These are phyloP conservation scores for Lipomyces chichibuensis DNA, from an alignment of 805 yeast genomes.

Conservation along the genomic window DNA sequence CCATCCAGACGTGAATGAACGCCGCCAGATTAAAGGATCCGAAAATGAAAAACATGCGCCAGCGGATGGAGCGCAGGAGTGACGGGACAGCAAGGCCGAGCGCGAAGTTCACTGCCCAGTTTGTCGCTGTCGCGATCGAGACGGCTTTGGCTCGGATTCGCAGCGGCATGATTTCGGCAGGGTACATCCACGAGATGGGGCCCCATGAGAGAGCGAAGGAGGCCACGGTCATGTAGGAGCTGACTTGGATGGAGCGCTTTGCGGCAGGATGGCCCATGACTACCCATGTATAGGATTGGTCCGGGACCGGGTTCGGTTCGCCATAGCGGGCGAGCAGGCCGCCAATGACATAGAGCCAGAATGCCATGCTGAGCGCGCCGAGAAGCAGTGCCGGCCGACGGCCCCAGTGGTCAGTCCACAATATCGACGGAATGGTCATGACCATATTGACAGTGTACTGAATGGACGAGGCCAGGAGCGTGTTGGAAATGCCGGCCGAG, in stretches of 20 bases:
- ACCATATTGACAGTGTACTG: slow-evolving; percentile 54
- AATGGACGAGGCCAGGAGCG: slow-evolving; percentile 50
- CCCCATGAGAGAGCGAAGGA: slow-evolving; percentile 61
- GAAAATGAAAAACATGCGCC: slow-evolving; percentile 73
- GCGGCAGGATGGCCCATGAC: slow-evolving; percentile 63
- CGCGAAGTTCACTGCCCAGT: slow-evolving; percentile 67
- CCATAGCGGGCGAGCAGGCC: slow-evolving; percentile 57
- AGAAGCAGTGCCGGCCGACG: slow-evolving; percentile 63
- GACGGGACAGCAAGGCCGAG: slow-evolving; percentile 72
- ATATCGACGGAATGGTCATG: slow-evolving; percentile 60
- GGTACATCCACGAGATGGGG: slow-evolving; percentile 65
- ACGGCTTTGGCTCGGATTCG: slow-evolving; percentile 63
- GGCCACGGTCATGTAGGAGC: slow-evolving; percentile 59
- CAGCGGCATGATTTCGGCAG: slow-evolving; percentile 65
- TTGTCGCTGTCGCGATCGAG: slow-evolving; percentile 64
- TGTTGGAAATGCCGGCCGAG: slow-evolving; percentile 55
- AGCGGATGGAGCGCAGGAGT: slow-evolving; percentile 49
- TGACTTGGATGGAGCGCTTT: slow-evolving; percentile 51
- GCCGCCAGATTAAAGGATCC: slow-evolving; percentile 50
- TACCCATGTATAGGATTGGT: slow-evolving; percentile 46
- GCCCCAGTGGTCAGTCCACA: slow-evolving; percentile 61
- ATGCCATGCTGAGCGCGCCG: slow-evolving; percentile 67
- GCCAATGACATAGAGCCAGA: slow-evolving; percentile 69
- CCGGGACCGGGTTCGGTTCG: slow-evolving; percentile 48
- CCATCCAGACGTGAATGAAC: slow-evolving; percentile 54